phyloP scores from a whole-genome alignment of 2,329 filamentous ascomycete species.

The Sarocladium oryzae region DNA sequence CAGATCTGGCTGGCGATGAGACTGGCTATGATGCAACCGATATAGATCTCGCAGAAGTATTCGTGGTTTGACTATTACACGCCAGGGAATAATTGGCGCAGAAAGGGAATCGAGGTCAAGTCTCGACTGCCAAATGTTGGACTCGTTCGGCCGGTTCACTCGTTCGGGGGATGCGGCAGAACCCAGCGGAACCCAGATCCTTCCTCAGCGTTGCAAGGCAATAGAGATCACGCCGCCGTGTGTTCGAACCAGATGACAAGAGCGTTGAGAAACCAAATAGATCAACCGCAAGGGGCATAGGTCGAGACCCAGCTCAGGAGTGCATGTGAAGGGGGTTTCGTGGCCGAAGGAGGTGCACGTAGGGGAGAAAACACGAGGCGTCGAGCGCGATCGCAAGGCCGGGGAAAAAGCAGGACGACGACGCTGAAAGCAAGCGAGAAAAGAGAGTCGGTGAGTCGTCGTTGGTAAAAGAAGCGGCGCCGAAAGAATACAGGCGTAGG shows the following conservation, averaged over 20 bases:
- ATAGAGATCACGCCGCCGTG: background rate
- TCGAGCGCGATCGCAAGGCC: slow-evolving; percentile 5
- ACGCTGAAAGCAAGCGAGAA: background rate
- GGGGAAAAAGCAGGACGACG: background rate
- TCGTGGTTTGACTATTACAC: too few species aligned
- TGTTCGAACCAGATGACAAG: background rate
- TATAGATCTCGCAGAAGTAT: too few species aligned
- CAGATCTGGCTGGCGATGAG: background rate
- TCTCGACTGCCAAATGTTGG: background rate
- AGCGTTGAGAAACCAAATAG: background rate
- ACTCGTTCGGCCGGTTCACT: background rate
- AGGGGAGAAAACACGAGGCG: background rate
- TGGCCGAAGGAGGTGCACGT: slow-evolving; percentile 11
- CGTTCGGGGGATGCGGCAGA: background rate
- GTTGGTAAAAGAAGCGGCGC: background rate
- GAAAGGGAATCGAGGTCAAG: background rate
- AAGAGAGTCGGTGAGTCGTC: background rate
- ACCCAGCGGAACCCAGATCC: background rate
- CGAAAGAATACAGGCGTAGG: background rate
- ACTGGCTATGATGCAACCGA: too few species aligned
- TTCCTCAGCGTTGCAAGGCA: background rate
- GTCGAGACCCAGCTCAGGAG: background rate
- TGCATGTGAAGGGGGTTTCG: background rate
- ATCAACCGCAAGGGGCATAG: background rate
- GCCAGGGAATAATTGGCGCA: background rate